phyloP scores from a whole-genome alignment of 495 filamentous ascomycete species.

The Penicillium robsamsonii region DNA sequence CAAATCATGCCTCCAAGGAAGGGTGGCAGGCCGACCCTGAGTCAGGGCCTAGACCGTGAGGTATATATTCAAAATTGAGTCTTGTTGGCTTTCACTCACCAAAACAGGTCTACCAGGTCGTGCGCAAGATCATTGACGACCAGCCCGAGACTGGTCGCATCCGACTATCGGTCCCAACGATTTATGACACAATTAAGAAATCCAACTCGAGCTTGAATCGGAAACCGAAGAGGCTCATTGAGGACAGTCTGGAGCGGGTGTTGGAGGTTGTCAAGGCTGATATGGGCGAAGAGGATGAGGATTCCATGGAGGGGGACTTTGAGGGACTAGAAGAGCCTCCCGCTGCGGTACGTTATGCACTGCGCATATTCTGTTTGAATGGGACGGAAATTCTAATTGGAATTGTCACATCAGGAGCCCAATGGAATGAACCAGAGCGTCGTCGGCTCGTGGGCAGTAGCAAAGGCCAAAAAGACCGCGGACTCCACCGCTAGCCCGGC shows the following conservation, averaged over 20 bases:
- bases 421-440: slow-evolving; percentile 77
- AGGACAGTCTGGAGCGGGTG: slow-evolving; percentile 84
- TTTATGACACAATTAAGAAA: slow-evolving; percentile 74
- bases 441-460: slow-evolving; percentile 63
- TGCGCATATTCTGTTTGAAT: not conserved
- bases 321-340: slow-evolving; percentile 56
- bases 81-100: slow-evolving; percentile 2
- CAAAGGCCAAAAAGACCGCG: slow-evolving; percentile 39
- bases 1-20: slow-evolving; percentile 34
- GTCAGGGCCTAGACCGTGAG: slow-evolving; percentile 56
- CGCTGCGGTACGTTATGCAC: slow-evolving; percentile 27
- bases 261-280: slow-evolving; percentile 72
- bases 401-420: slow-evolving; percentile 43
- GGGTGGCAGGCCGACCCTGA: slow-evolving; percentile 47
- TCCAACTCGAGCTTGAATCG: slow-evolving; percentile 84
- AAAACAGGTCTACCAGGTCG: slow-evolving; percentile 66
- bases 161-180: slow-evolving; percentile 55
- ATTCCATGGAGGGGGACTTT: slow-evolving; percentile 61
- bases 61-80: slow-evolving; percentile 30
- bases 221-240: slow-evolving; percentile 73
- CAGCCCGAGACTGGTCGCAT: slow-evolving; percentile 46
- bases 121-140: slow-evolving; percentile 69
- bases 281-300: slow-evolving; percentile 50
- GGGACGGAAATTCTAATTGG: not conserved
- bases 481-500: slow-evolving; percentile 25